A percentile compares a stretch with the other conserved stretches of the same genome.
These are phyloP conservation scores for Trichoderma virens DNA, from an alignment of 495 filamentous ascomycete genomes.

Conservation along the genomic window DNA sequence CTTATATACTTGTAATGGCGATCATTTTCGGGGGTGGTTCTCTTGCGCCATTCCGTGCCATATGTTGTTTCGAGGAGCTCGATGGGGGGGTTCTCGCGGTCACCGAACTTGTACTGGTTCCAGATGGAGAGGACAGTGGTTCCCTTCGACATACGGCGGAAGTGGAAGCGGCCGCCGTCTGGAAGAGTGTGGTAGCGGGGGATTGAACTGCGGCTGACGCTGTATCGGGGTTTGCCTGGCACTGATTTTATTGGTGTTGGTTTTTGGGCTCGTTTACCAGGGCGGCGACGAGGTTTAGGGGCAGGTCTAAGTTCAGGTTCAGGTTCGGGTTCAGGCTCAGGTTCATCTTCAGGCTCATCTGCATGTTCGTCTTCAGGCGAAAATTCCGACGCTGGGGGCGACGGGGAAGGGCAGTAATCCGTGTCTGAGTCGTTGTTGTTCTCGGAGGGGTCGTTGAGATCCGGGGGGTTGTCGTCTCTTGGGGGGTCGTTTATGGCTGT, in stretches of 20 bases:
- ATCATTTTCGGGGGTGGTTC: too few species aligned
- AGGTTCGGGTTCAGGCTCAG: too few species aligned
- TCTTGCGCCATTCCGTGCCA: neutral
- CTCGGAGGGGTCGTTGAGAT: too few species aligned
- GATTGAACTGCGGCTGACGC: too few species aligned
- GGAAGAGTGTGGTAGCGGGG: neutral
- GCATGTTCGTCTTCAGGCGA: too few species aligned
- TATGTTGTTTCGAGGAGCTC: neutral
- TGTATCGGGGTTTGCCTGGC: neutral
- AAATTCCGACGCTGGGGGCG: neutral
- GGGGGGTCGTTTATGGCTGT: too few species aligned
- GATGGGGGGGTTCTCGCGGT: neutral
- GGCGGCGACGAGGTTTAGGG: too few species aligned
- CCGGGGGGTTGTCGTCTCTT: too few species aligned
- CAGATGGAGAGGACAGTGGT: neutral
- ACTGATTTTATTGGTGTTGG: too few species aligned
- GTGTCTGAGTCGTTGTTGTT: neutral
- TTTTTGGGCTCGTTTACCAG: too few species aligned
- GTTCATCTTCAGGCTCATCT: too few species aligned
- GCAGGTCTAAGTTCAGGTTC: too few species aligned
- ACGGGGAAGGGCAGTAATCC: neutral
- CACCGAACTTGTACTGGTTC: neutral
- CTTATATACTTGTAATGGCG: neutral
- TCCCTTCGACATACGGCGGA: neutral
- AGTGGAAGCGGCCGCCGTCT: neutral